Base-by-base conservation (phyloP, 2,329 filamentous ascomycete species). In the Aspergillus brunneoviolaceus region DNA sequence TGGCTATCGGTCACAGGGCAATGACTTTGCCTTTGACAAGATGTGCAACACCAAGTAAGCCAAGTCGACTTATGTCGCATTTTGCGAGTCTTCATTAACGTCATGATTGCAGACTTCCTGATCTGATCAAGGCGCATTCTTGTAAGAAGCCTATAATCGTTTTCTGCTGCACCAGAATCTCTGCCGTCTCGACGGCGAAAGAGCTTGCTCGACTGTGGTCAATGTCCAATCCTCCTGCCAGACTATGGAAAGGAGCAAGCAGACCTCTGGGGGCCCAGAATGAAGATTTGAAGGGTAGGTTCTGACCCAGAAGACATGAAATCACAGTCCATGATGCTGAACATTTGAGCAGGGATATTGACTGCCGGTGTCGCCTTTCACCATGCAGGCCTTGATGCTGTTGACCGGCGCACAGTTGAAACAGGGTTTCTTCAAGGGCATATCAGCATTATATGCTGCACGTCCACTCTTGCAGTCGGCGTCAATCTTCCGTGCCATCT, bases 401-500 rank as follows among this genome's bases (percentile, higher is more conserved):
- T 81, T 29, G 91, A 96, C 71, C 84, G 90, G 51, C 76, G 80
- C 45, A 79, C 82, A 1, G 79, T 96, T 19, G 90, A 95, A 69
- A 82, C 82, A 49, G 83, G 82, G 0, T 96, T 89, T 66, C 76
- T 92, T 4, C 78, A 85, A 19, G 89, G 90, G 0, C 81, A 91
- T n/a, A 82, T 96, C 60, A 87, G 81, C 63, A 86, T 96, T 33
- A 92, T 96, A 55, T 96, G 92, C 73, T 95, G 90, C 71, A 96
- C 91, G 0, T 93, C 91, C 0, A 96, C 91, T 0, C 79, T 96
- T 19, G 90, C 91, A 1, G 88, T 95, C 12, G 91, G 91, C 0
- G 85, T 96, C 31, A 96, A 96, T 70, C 76, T 96, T 10, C 92
- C 91, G 10, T 92, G 91, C 62, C 89, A 95, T 70, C 85, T 93